A percentile compares a stretch with the other conserved stretches of the same genome.
These are phyloP conservation scores for Penicillium ochrochloron DNA, from an alignment of 495 filamentous ascomycete species.

Conservation along the genomic window DNA sequence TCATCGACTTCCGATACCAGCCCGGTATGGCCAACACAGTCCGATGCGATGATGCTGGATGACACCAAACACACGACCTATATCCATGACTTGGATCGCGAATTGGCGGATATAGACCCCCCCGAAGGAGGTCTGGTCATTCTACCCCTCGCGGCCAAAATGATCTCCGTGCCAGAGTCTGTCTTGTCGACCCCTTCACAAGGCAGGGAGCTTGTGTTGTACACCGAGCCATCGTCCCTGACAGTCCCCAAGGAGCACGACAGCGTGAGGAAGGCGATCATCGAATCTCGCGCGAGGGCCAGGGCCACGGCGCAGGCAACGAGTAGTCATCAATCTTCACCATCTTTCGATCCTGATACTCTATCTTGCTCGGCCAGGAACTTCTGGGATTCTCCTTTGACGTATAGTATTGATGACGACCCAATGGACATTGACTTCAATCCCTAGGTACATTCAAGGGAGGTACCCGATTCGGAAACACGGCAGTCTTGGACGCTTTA, in stretches of 20 bases:
- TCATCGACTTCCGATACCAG: not conserved
- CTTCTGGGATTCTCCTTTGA: not conserved
- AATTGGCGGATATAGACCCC: constrained; percentile 69
- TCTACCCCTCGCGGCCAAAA: constrained; percentile 78
- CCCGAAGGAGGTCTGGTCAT: constrained; percentile 67
- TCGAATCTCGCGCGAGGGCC: constrained; percentile 75
- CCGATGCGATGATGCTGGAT: constrained; percentile 82
- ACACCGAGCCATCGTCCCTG: constrained; percentile 74
- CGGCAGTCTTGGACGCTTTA: not conserved
- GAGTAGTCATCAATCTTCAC: not conserved
- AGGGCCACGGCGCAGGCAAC: constrained; percentile 17
- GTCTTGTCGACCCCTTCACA: constrained; percentile 57
- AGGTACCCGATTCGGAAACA: not conserved
- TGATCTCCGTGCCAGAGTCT: constrained; percentile 71
- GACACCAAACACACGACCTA: constrained; percentile 85
- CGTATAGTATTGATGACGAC: constrained; percentile 6
- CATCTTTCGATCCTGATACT: not conserved
- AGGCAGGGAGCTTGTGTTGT: constrained; percentile 75
- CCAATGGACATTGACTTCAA: constrained; percentile 11
- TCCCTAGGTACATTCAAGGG: not conserved
- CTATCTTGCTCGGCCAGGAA: not conserved
- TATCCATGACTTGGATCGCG: constrained; percentile 86
- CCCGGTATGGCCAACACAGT: constrained; percentile 40
- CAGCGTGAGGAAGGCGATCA: constrained; percentile 81
- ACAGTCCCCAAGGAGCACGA: constrained; percentile 74